Conservation (phyloP, 169 alveolate genomes). For the Plasmodium gallinaceum region DNA sequence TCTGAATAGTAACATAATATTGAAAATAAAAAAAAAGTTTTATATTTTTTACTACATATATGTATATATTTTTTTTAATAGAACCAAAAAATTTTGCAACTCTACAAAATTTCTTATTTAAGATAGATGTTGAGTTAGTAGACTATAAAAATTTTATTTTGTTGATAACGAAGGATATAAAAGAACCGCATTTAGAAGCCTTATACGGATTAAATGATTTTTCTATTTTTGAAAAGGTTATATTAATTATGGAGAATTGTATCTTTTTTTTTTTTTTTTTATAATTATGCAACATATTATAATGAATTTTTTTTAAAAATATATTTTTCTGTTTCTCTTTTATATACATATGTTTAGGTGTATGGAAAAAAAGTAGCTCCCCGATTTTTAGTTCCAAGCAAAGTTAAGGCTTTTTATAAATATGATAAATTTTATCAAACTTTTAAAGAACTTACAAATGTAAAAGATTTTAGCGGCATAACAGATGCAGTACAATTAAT, state of each 20-base stretch:
- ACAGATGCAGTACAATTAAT: conserved; percentile 69
- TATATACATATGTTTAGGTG: conserved; percentile 21
- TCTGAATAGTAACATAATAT: conserved; percentile 24
- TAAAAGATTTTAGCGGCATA: conserved; percentile 68
- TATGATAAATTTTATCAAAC: conserved; percentile 50
- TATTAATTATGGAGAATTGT: background rate
- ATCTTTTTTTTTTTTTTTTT: too few species aligned
- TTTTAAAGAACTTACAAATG: conserved; percentile 67
- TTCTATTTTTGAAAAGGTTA: conserved; percentile 70
- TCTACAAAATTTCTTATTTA: conserved; percentile 64
- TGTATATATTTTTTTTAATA: background rate
- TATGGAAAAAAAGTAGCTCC: conserved; percentile 74
- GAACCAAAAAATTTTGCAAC: conserved; percentile 59
- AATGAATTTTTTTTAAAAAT: background rate
- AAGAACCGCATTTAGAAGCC: conserved; percentile 38
- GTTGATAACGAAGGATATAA: conserved; percentile 37
- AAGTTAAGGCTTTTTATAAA: conserved; percentile 61
- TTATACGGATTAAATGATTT: conserved; percentile 71
- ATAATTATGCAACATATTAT: background rate
- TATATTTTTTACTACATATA: background rate
- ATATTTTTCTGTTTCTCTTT: background rate
- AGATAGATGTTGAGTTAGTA: conserved; percentile 63
- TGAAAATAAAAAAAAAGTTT: background rate
- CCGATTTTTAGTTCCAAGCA: conserved; percentile 51
- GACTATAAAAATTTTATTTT: conserved; percentile 63